Base-by-base conservation (phyloP, 148 eudicot species). In the Dysphania ambrosioides region DNA sequence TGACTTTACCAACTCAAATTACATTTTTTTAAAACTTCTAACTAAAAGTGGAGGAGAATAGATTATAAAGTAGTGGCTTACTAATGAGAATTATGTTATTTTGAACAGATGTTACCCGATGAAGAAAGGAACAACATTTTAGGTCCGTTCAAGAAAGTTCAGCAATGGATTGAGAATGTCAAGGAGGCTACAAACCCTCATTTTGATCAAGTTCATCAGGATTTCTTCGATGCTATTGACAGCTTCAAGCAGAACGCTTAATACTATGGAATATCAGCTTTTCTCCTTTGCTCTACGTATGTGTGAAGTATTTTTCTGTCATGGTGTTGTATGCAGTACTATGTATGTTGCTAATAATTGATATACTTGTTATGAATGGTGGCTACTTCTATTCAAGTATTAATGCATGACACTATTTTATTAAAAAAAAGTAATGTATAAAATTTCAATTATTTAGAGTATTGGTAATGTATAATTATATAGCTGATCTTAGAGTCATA, bases 101-200 rank as follows among this genome's bases (percentile, higher is more conserved):
- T 58, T 59, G 67, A 1, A 29, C 72, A 93, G 98, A 60, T 87
- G 72, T 66, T 85, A 58, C 79, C 81, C 6, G 87, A 92, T 30
- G 73, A 78, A 42, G 94, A 85, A 11, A 79, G 81, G n/a, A 79
- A 80, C 58, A 85, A 85, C 42, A 80, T 95, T 44, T 30, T 92
- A 58, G 78, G 88, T 19, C 97, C 97, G 12, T 82, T 81, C 86
- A 86, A 85, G 84, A 92, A 82, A 81, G 87, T 95, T 77, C 82
- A 77, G 76, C 79, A 84, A 72, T 95, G 97, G 99, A 75, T 95
- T 18, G 91, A 89, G 66, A 87, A 85, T 70, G 86, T 88, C 2
- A 92, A 85, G 87, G 79, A 81, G 36, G 91, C 94, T 60, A 88
- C 92, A 21, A 82, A 68, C 59, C 97, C 97, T 70, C 85, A 92